Base-by-base conservation (phyloP, 2,329 filamentous ascomycete genomes). In the Trichoderma afroharzianum region DNA sequence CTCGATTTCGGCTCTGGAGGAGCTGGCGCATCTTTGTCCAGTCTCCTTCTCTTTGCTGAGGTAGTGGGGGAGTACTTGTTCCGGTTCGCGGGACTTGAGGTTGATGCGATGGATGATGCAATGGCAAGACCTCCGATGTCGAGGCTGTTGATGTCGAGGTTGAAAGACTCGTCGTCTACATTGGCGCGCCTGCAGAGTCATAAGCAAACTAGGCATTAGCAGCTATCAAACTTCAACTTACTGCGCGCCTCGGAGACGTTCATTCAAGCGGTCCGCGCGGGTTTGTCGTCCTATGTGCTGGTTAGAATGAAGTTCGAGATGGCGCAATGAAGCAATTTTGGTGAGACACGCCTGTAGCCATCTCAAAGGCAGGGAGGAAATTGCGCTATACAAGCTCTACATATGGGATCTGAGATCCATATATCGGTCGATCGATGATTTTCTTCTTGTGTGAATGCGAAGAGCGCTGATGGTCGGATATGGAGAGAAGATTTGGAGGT, bases 161-260 rank as follows among this genome's bases (percentile, higher is more conserved):
- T 85, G 76, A 91, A 91, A 6, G 88, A 88, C 12, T 89, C 84
- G 73, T 91, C 62, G 74, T 91, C 68, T 15, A 91, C 83, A 76
- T 90, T 85, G 71, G 87, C 85, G 75, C 85, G 85, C 75, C 86
- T 88, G 6, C 9, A 18, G 57, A 74, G 74, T 9, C 12, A 26
- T 69, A 18, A 69, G 67, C 67, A 12, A 62, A 24, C 30, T 39
- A 15, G 3, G 32, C 47, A 26, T 33, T 21, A 21, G 43, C 2
- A 12, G 5, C 2, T 32, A 6, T 7, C 18, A 24, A 4, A 4
- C 14, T n/a, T 21, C 33, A 14, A 79, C 86, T 74, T 83, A 90
- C 88, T 88, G 87, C 55, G 89, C 88, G 73, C 89, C 89, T 73
- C 89, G 88, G 78, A 91, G 86, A 77, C 89, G 88, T 81, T 90